phyloP scores from a whole-genome alignment of 371 early-diverging fungal genomes.

The Rhizopus microsporus region DNA sequence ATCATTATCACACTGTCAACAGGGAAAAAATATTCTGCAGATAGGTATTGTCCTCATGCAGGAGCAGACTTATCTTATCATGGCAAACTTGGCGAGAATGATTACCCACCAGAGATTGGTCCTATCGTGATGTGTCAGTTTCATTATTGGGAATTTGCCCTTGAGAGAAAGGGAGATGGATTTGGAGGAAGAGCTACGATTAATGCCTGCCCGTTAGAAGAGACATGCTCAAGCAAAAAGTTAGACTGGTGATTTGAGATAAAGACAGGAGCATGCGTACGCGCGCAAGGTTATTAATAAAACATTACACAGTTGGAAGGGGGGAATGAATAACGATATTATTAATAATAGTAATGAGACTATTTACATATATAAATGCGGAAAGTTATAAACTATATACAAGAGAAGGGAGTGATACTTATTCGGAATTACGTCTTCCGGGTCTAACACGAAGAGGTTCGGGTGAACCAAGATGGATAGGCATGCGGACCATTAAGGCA shows the following conservation, averaged over 20 bases:
- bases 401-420: neutral
- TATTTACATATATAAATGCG: neutral
- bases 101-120: slow-evolving; percentile 52
- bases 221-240: slow-evolving; percentile 7
- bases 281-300: no score
- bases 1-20: slow-evolving; percentile 44
- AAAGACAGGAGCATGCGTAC: no score
- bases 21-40: slow-evolving; percentile 42
- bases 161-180: slow-evolving; percentile 41
- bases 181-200: slow-evolving; percentile 36
- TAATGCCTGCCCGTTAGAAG: slow-evolving; percentile 43
- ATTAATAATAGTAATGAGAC: no score
- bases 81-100: slow-evolving; percentile 41
- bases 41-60: slow-evolving; percentile 58
- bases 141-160: slow-evolving; percentile 54
- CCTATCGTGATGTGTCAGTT: slow-evolving; percentile 44
- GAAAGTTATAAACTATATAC: neutral
- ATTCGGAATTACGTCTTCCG: slow-evolving; percentile 40
- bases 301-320: no score
- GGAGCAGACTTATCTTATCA: slow-evolving; percentile 46
- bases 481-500: slow-evolving; percentile 42
- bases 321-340: no score
- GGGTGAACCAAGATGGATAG: slow-evolving; percentile 15
- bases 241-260: slow-evolving; percentile 13
- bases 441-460: slow-evolving; percentile 40